Evolutionary conservation across 257 asterid genomes (phyloP).

Genomic region (Nicotiana attenuata): DNA sequence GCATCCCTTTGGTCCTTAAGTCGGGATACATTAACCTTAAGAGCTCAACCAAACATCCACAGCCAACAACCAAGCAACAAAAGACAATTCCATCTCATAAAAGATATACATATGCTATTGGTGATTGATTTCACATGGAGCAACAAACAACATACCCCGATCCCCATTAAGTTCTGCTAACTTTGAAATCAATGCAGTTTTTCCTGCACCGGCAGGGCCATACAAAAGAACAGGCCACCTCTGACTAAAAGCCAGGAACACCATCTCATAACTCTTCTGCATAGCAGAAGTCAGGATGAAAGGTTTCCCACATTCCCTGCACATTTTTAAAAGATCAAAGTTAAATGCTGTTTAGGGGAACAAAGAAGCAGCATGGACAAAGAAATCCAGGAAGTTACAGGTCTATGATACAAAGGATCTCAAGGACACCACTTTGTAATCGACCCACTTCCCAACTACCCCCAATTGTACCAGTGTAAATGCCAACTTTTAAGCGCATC

Average conservation of each 20-base stretch:
- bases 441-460: not conserved
- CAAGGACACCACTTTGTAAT: not conserved
- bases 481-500: not conserved
- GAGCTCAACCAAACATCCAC: not conserved
- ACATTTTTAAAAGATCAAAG: constrained; percentile 12
- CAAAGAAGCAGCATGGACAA: not conserved
- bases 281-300: constrained; percentile 63
- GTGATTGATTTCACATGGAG: not conserved
- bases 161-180: constrained; percentile 57
- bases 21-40: not conserved
- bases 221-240: constrained; percentile 95
- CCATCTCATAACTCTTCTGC: constrained; percentile 72
- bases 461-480: not conserved
- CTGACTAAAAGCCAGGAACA: constrained; percentile 72
- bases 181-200: constrained; percentile 64
- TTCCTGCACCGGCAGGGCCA: constrained; percentile 93
- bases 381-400: not conserved
- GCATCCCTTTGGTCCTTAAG: not conserved
- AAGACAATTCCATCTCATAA: not conserved
- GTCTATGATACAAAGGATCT: not conserved
- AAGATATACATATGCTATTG: not conserved
- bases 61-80: constrained; percentile 2
- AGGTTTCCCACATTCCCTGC: constrained; percentile 50
- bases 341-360: constrained; percentile 4
- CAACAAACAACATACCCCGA: constrained; percentile 10